Conservation (phyloP, 1,139 yeast species). For the Geotrichum bryndzae region DNA sequence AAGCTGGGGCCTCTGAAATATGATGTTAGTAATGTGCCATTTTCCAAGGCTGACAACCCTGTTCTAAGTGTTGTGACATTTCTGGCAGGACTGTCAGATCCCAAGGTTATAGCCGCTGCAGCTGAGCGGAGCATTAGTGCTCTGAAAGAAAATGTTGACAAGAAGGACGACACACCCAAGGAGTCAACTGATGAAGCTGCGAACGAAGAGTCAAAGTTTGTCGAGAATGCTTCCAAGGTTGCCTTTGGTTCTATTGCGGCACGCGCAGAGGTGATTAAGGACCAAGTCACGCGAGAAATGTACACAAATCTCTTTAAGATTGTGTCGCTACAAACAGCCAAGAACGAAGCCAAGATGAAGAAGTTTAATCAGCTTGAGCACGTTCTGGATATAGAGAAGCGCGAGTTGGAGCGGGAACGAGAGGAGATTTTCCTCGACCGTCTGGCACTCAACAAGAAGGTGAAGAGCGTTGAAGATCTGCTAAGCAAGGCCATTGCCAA, state of each 20-base stretch:
- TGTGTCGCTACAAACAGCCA: constrained; percentile 64
- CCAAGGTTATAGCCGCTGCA: constrained; percentile 84
- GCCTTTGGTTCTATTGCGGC: constrained; percentile 54
- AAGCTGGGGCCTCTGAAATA: constrained; percentile 70
- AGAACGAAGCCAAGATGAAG: constrained; percentile 68
- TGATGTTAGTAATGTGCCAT: constrained; percentile 71
- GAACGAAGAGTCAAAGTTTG: constrained; percentile 17
- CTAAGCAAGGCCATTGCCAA: constrained; percentile 42
- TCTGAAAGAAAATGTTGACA: constrained; percentile 39
- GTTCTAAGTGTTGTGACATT: constrained; percentile 85
- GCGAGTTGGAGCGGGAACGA: constrained; percentile 65
- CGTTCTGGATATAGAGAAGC: constrained; percentile 72
- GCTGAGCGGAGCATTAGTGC: constrained; percentile 38
- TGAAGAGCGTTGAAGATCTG: constrained; percentile 47
- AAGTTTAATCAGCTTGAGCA: constrained; percentile 70
- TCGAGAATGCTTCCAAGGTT: constrained; percentile 27
- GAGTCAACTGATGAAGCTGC: constrained; percentile 14
- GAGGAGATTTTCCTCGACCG: constrained; percentile 78
- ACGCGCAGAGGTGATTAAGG: constrained; percentile 75
- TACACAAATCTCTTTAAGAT: constrained; percentile 49
- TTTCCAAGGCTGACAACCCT: constrained; percentile 83
- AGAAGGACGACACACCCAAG: constrained; percentile 16
- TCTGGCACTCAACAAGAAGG: constrained; percentile 60
- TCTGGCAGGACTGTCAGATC: constrained; percentile 78
- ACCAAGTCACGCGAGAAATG: constrained; percentile 70